These are phyloP conservation scores for Euphorbia tirucalli DNA, from an alignment of 345 rosid genomes.

Conservation along the genomic window DNA sequence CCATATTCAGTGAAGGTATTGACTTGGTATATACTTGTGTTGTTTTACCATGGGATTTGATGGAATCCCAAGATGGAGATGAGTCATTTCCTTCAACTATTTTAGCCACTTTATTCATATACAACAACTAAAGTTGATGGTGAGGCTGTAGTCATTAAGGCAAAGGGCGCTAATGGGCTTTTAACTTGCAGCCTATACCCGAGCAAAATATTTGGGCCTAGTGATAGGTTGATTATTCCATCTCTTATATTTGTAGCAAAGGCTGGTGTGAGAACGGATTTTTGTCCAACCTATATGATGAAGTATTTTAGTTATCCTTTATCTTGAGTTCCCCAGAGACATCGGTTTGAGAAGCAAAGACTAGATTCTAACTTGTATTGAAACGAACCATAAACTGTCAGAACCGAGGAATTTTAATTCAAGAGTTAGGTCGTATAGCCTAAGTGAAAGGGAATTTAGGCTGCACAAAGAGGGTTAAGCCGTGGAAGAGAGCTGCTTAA, in stretches of 20 bases:
- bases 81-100: slow-evolving; percentile 15
- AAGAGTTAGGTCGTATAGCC: no score
- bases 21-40: neutral
- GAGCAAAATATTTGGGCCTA: slow-evolving; percentile 91
- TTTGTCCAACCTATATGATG: no score
- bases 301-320: no score
- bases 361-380: no score
- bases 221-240: slow-evolving; percentile 82
- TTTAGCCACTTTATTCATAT: slow-evolving; percentile 83
- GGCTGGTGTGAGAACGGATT: no score
- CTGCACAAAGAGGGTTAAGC: no score
- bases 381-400: no score
- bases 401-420: no score
- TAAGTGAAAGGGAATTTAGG: no score
- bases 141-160: slow-evolving; percentile 63
- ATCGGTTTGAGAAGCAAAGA: no score
- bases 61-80: neutral
- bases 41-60: neutral
- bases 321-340: no score
- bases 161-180: slow-evolving; percentile 71
- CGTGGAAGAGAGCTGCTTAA: no score
- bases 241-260: slow-evolving; percentile 74
- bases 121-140: slow-evolving; percentile 90
- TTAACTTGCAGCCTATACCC: slow-evolving; percentile 93
- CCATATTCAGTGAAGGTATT: slow-evolving; percentile 66